Conservation (phyloP, 2,329 filamentous ascomycete species). For the Talaromyces atroroseus region DNA sequence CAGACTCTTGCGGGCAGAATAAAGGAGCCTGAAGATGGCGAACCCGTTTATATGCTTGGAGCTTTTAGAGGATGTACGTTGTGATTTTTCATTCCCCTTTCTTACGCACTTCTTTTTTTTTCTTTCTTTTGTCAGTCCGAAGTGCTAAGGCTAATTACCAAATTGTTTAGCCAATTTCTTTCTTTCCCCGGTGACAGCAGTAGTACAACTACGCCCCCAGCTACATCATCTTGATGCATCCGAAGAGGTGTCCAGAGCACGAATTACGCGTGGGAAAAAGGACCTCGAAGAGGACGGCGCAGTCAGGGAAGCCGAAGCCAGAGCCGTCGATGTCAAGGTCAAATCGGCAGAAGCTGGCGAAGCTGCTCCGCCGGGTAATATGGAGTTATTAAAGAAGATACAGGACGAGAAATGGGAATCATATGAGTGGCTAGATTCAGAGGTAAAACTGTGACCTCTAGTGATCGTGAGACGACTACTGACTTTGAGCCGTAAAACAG, state of each 20-base stretch:
- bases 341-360: slow-evolving; percentile 69
- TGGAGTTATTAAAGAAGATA: slow-evolving; percentile 68
- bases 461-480: neutral
- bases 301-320: slow-evolving; percentile 51
- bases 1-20: slow-evolving; percentile 85
- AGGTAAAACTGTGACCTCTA: slow-evolving; percentile 38
- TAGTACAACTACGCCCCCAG: slow-evolving; percentile 85
- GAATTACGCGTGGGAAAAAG: slow-evolving; percentile 31
- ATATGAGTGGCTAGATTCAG: slow-evolving; percentile 76
- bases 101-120: neutral
- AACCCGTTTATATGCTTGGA: slow-evolving; percentile 78
- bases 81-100: neutral
- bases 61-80: slow-evolving; percentile 75
- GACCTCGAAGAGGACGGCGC: slow-evolving; percentile 40
- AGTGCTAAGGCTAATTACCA: neutral
- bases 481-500: slow-evolving; percentile 25
- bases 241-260: slow-evolving; percentile 54
- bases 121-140: neutral
- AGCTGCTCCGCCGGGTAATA: slow-evolving; percentile 63
- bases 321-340: slow-evolving; percentile 80
- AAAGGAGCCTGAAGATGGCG: slow-evolving; percentile 61
- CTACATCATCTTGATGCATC: slow-evolving; percentile 88
- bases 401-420: slow-evolving; percentile 78
- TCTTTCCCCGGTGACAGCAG: slow-evolving; percentile 73
- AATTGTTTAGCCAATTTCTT: slow-evolving; percentile 49